Percentiles rank a stretch among this genome's conserved stretches.
Conservation (phyloP, 2,329 filamentous ascomycete species). For the Sordariomycetes sp. region DNA sequence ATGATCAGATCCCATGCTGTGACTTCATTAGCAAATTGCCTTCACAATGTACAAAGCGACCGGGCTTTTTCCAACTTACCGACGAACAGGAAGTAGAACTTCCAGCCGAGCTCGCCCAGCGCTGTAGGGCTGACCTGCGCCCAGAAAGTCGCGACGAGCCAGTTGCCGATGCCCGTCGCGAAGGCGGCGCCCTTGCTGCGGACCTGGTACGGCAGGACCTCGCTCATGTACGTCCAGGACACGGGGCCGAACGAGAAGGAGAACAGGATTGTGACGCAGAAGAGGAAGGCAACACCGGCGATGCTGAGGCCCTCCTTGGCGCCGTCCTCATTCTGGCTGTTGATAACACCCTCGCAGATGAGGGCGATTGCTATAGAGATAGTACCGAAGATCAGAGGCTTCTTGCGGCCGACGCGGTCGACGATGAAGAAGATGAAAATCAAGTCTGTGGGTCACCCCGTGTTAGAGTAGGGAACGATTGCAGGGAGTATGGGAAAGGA, state of each 20-base stretch:
- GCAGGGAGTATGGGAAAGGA: not conserved
- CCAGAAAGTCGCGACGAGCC: constrained; percentile 27
- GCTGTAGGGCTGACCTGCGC: constrained; percentile 43
- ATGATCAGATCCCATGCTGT: constrained; percentile 20
- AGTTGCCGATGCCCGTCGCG: constrained; percentile 21
- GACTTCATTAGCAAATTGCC: not conserved
- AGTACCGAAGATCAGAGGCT: constrained; percentile 60
- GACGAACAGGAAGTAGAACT: constrained; percentile 22
- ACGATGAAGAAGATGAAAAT: constrained; percentile 51
- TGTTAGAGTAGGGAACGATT: not conserved
- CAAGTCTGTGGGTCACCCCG: constrained; percentile 24
- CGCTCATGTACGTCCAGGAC: constrained; percentile 53
- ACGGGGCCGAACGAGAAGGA: constrained; percentile 45
- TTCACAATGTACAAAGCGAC: not conserved
- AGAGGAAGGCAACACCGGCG: constrained; percentile 51
- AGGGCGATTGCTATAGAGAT: constrained; percentile 42
- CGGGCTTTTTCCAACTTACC: not conserved
- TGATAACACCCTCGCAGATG: constrained; percentile 45
- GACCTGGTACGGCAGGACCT: constrained; percentile 55
- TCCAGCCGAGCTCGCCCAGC: constrained; percentile 20
- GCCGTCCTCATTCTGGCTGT: constrained; percentile 31
- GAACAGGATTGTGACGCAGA: constrained; percentile 45
- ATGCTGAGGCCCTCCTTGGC: constrained; percentile 33
- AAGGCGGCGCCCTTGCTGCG: constrained; percentile 27
- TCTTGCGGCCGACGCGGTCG: constrained; percentile 52